phyloP scores from a whole-genome alignment of 164 flowering plant genomes.

The Magnolia officinalis region DNA sequence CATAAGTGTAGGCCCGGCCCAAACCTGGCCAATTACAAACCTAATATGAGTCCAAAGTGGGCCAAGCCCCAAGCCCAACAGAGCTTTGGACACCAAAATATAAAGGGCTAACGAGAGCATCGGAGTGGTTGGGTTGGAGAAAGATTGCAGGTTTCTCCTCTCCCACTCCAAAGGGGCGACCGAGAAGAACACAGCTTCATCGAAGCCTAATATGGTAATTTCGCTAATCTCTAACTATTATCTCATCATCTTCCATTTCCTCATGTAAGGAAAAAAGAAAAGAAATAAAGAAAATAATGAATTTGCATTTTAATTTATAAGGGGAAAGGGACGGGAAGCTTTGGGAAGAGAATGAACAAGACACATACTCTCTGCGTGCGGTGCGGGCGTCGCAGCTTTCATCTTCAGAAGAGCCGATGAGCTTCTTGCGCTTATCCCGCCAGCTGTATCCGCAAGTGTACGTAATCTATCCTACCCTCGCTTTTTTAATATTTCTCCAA shows the following conservation, averaged over 20 bases:
- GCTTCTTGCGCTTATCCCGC: conserved; percentile 80
- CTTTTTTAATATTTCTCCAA: too few relatives aligned
- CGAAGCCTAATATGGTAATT: neutral
- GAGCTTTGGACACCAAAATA: too few relatives aligned
- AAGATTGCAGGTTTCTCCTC: neutral
- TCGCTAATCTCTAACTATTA: neutral
- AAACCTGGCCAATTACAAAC: too few relatives aligned
- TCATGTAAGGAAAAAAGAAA: too few relatives aligned
- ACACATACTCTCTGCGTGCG: conserved; percentile 19
- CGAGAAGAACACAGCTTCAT: neutral
- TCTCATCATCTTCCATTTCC: neutral
- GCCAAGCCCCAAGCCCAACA: too few relatives aligned
- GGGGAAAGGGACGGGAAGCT: conserved; percentile 82
- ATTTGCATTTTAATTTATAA: conserved; percentile 4
- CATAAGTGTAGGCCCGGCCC: too few relatives aligned
- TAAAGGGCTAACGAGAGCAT: too few relatives aligned
- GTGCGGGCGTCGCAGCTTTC: conserved; percentile 37
- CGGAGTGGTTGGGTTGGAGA: too few relatives aligned
- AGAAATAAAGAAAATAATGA: too few relatives aligned
- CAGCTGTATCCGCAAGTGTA: conserved; percentile 70
- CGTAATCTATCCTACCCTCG: neutral
- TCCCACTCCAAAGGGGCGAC: neutral
- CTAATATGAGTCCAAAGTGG: too few relatives aligned
- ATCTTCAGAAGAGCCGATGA: conserved; percentile 95
- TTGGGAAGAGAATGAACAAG: conserved; percentile 61